Conservation (phyloP, 306 rosid species). For the Abrus pulchellus region DNA sequence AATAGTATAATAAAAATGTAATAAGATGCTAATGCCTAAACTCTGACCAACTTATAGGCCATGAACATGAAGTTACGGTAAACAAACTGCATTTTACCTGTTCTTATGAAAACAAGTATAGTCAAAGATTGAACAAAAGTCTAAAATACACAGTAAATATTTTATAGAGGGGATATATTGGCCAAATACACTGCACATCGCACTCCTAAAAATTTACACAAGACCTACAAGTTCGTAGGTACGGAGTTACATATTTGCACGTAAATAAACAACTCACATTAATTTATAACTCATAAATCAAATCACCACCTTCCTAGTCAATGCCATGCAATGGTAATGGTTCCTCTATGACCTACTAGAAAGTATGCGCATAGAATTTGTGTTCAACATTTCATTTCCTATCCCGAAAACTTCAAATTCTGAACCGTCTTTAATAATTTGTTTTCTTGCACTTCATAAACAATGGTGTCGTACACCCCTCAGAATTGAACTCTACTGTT, state of each 20-base stretch:
- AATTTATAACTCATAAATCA: too few species aligned
- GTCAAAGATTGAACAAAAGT: conserved; percentile 31
- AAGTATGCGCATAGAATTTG: background rate
- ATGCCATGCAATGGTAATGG: too few species aligned
- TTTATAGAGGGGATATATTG: background rate
- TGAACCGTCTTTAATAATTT: background rate
- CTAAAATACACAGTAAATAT: conserved; percentile 38
- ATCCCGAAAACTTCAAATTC: background rate
- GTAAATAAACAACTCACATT: background rate
- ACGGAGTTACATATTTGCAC: conserved; percentile 20
- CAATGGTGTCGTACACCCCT: conserved; percentile 9
- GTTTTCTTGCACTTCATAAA: conserved; percentile 2
- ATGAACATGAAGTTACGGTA: conserved; percentile 41
- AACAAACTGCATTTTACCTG: conserved; percentile 43
- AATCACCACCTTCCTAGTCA: too few species aligned
- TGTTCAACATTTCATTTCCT: background rate
- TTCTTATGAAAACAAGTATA: background rate
- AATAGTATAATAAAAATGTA: too few species aligned
- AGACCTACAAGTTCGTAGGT: conserved; percentile 31
- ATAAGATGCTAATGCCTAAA: conserved; percentile 7
- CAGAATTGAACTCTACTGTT: background rate
- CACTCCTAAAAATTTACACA: conserved; percentile 36
- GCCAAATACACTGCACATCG: conserved; percentile 40
- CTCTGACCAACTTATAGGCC: conserved; percentile 23
- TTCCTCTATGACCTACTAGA: too few species aligned